These are phyloP conservation scores for Heritiera fomes DNA, from an alignment of 345 rosid species.

Conservation along the genomic window DNA sequence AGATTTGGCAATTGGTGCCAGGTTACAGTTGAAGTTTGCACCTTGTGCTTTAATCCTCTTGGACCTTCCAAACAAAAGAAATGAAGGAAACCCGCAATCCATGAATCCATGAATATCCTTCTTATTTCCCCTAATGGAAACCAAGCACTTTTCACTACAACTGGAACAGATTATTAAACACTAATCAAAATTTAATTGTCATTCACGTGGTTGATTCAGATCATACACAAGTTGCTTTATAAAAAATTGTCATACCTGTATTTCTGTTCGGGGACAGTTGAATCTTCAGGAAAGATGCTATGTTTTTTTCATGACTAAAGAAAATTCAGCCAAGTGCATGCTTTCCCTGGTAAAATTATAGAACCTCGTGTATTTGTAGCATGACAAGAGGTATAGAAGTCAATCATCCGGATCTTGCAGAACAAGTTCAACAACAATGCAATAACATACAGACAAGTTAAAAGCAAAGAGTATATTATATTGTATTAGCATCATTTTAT, in stretches of 20 bases:
- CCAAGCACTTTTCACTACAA: too few relatives aligned
- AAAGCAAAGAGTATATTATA: not conserved
- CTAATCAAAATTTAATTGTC: not conserved
- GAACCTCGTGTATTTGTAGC: not conserved
- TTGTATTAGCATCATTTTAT: not conserved
- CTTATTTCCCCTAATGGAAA: too few relatives aligned
- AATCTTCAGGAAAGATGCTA: not conserved
- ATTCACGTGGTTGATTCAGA: constrained; percentile 2
- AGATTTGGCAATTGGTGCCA: not conserved
- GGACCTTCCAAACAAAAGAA: not conserved
- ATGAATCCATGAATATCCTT: too few relatives aligned
- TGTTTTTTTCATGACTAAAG: too few relatives aligned
- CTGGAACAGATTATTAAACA: not conserved
- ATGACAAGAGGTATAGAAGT: not conserved
- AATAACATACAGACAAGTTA: not conserved
- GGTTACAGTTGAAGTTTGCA: not conserved
- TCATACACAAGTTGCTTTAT: not conserved
- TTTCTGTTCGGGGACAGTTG: not conserved
- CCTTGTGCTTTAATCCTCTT: not conserved
- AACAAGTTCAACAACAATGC: not conserved
- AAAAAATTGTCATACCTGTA: constrained; percentile 10
- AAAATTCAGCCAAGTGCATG: too few relatives aligned
- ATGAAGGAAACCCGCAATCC: too few relatives aligned
- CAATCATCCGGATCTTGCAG: not conserved
- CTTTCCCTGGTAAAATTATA: not conserved